Conservation (phyloP, 352 stramenopile genomes). For the Phytophthora palmivora region DNA sequence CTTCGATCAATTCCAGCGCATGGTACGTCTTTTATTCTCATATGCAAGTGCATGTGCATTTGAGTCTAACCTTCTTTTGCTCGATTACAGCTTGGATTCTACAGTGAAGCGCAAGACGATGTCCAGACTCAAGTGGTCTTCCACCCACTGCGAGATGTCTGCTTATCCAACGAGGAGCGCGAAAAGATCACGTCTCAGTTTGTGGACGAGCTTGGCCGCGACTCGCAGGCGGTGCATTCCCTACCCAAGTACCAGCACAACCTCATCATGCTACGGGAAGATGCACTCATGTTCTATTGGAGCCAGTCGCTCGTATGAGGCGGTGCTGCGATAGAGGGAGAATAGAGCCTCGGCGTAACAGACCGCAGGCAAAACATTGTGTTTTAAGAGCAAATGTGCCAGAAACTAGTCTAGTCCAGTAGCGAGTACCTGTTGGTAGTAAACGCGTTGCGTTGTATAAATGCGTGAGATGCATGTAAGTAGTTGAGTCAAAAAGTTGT, state of each 20-base stretch:
- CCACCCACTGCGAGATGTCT: constrained; percentile 65
- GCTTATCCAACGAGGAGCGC: constrained; percentile 66
- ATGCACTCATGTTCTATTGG: constrained; percentile 90
- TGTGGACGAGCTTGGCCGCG: constrained; percentile 57
- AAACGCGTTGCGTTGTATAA: constrained; percentile 25
- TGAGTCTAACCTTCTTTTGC: constrained; percentile 20
- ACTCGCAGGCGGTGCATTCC: constrained; percentile 78
- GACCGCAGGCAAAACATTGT: constrained; percentile 21
- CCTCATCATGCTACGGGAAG: constrained; percentile 82
- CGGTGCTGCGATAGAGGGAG: constrained; percentile 8
- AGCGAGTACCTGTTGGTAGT: constrained; percentile 25
- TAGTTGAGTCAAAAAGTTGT: constrained; percentile 13
- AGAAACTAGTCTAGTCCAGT: constrained; percentile 15
- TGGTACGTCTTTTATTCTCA: constrained; percentile 53
- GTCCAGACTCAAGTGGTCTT: constrained; percentile 83
- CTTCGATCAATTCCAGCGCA: constrained; percentile 85
- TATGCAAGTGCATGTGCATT: neutral
- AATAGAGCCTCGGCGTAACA: constrained; percentile 28
- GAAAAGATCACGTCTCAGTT: constrained; percentile 75
- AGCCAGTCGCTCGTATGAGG: constrained; percentile 75
- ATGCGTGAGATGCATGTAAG: constrained; percentile 27
- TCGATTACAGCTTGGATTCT: constrained; percentile 72
- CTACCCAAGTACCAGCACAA: constrained; percentile 88
- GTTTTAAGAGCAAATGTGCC: constrained; percentile 31
- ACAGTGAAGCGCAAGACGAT: constrained; percentile 76